Conservation (phyloP, 164 flowering plant species). For the Cinnamomum micranthum region DNA sequence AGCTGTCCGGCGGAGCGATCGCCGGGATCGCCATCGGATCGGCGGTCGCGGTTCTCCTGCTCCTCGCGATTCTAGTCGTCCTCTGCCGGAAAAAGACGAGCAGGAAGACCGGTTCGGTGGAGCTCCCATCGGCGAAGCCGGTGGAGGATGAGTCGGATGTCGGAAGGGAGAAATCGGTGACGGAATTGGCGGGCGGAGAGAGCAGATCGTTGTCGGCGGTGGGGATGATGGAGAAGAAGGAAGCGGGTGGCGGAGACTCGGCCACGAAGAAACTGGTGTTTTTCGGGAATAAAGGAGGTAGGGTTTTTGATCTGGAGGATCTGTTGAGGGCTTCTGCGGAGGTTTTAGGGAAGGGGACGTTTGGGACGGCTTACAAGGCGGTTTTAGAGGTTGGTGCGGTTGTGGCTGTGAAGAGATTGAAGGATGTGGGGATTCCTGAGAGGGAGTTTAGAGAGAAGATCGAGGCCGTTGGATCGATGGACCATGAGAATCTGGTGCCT, state of each 20-base stretch:
- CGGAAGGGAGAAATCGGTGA: slow-evolving; percentile 23
- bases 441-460: slow-evolving; percentile 76
- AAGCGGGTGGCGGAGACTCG: slow-evolving; percentile 9
- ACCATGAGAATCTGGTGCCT: slow-evolving; percentile 71
- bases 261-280: slow-evolving; percentile 43
- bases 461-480: slow-evolving; percentile 58
- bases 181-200: slow-evolving; percentile 17
- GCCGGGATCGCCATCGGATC: slow-evolving; percentile 74
- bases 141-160: slow-evolving; percentile 7
- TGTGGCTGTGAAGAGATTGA: slow-evolving; percentile 91
- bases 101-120: slow-evolving; percentile 22
- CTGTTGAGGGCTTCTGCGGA: slow-evolving; percentile 77
- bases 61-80: slow-evolving; percentile 38
- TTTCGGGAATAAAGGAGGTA: slow-evolving; percentile 30
- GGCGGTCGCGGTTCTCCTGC: slow-evolving; percentile 36
- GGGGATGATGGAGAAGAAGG: slow-evolving; percentile 13
- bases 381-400: slow-evolving; percentile 54
- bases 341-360: slow-evolving; percentile 82
- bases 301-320: slow-evolving; percentile 61
- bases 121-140: slow-evolving; percentile 22
- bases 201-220: slow-evolving; percentile 12
- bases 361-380: slow-evolving; percentile 79
- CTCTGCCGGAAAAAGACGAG: slow-evolving; percentile 41
- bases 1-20: slow-evolving; percentile 72
- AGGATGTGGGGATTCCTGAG: slow-evolving; percentile 62